Conservation (phyloP, 108 stramenopile species). For the Fragilaria radians region DNA sequence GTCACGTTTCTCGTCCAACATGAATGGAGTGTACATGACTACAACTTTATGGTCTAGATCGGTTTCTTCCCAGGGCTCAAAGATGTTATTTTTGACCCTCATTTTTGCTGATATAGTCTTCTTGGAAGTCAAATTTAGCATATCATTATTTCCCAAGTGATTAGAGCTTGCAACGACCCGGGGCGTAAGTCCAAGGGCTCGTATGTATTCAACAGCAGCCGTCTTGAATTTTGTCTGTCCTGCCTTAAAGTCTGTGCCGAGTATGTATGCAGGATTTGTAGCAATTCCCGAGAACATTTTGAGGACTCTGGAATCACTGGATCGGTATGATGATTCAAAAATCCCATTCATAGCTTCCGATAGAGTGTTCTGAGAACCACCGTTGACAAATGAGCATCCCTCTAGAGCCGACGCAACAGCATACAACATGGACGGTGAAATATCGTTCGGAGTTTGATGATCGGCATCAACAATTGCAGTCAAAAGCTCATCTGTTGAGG, state of each 20-base stretch:
- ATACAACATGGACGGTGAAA: constrained; percentile 77
- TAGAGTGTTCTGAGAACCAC: constrained; percentile 80
- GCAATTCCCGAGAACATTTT: constrained; percentile 4
- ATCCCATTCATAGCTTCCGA: constrained; percentile 42
- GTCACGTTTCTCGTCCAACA: constrained; percentile 85
- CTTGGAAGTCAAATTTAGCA: constrained; percentile 70
- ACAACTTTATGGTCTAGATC: constrained; percentile 72
- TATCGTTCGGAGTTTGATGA: constrained; percentile 28
- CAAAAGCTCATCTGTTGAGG: constrained; percentile 43
- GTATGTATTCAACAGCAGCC: constrained; percentile 76
- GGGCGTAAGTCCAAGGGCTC: constrained; percentile 64
- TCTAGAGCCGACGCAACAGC: constrained; percentile 75
- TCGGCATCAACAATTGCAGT: constrained; percentile 38
- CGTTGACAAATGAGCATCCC: constrained; percentile 83
- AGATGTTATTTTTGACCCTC: constrained; percentile 75
- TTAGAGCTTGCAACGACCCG: constrained; percentile 80
- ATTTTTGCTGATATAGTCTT: constrained; percentile 68
- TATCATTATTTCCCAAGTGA: constrained; percentile 89
- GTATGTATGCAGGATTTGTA: constrained; percentile 39
- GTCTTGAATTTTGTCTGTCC: constrained; percentile 90
- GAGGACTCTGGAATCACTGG: background rate
- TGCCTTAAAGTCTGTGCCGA: constrained; percentile 85
- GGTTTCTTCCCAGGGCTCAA: constrained; percentile 71
- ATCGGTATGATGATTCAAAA: constrained; percentile 41
- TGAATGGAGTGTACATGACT: constrained; percentile 82